Base-by-base conservation (phyloP, 1,139 yeast genomes). In the Spencermartinsiella ligniputridi region DNA sequence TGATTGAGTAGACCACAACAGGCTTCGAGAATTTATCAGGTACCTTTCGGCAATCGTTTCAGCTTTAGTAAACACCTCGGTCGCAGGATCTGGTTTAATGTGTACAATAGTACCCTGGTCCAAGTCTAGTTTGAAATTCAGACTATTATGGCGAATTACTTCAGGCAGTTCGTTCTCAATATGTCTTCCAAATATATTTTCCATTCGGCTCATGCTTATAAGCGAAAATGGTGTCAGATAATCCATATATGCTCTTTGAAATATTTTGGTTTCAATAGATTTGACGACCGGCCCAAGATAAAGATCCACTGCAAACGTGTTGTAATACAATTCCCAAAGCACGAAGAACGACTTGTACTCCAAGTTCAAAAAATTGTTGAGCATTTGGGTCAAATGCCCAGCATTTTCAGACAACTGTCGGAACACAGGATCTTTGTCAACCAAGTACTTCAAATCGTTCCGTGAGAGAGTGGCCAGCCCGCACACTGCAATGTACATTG, bases 361-460 rank as follows among this genome's bases (percentile, higher is more conserved):
- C 22, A 41, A 27, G 18, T 41, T 40, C 8, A 51, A 45, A 30
- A 54, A 49, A 5, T 49, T 35, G 12, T 44, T 34, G 15, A 54
- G 45, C 41, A 52, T 40, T 15, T 42, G 40, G n/a, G 46, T 40
- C 27, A 51, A 22, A 36, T 49, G 47, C 11, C 41, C 47, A 4
- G 49, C 27, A 2, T 42, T 50, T 43, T 75, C 79, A 34, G 83
- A 73, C 57, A 85, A 84, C 40, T 76, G 73, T 56, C 82, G 86
- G 64, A 86, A 87, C 24, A 74, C 75, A 48, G 76, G 76, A 59
- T 85, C 94, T 52, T 51, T 51, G 36, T 53, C 49, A 21, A 52
- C 44, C 40, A 58, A 44, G 39, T 42, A 55, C 37, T 50, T 41
- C 21, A 58, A 48, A 42, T 57, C 56, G 12, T 47, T 49, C 27